Base-by-base conservation (phyloP, 2,329 filamentous ascomycete genomes). In the Plenodomus tracheiphilus region DNA sequence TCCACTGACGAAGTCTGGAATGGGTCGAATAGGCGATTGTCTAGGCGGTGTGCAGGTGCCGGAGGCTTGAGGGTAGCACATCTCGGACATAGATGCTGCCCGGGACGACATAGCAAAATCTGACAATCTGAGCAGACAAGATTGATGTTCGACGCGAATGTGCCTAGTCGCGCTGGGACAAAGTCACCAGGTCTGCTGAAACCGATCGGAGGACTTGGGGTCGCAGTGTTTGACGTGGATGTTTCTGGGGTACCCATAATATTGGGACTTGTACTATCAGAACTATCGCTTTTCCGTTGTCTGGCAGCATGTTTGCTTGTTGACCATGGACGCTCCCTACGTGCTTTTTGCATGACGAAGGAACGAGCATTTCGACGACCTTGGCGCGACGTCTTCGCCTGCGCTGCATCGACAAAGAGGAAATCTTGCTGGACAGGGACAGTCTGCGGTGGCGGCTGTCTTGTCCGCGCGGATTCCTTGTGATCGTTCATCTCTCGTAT, bases 291-390 rank as follows among this genome's bases (percentile, higher is more conserved):
- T 39, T 56, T 66, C 37, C 62, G 59, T 48, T 67, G 62, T 50
- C 70, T 72, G 34, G 62, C 56, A 32, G 63, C 59, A 53, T 70
- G 59, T 57, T 71, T 72, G 62, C 70, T 73, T 32, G 70, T 73
- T 2, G 69, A 73, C 70, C 70, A 73, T 46, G 69, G 69, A 19
- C 64, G 61, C 49, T 72, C 68, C 49, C 64, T 67, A 20, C 70
- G 60, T 20, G 69, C 70, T 42, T 67, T 71, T 56, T 71, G 68
- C 70, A 73, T 72, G 17, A 73, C 69, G 56, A 72, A 72, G 36
- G 70, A 72, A 46, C 70, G 69, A 62, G 69, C 69, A 68, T 70
- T 69, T 42, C 69, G 69, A 37, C 69, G 68, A 37, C 68, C 69
- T 62, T 71, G 67, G 53, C 66, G 62, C 11, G 67, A 71, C 36